phyloP scores from a whole-genome alignment of 2,329 filamentous ascomycete genomes.

The Claviceps sp. region DNA sequence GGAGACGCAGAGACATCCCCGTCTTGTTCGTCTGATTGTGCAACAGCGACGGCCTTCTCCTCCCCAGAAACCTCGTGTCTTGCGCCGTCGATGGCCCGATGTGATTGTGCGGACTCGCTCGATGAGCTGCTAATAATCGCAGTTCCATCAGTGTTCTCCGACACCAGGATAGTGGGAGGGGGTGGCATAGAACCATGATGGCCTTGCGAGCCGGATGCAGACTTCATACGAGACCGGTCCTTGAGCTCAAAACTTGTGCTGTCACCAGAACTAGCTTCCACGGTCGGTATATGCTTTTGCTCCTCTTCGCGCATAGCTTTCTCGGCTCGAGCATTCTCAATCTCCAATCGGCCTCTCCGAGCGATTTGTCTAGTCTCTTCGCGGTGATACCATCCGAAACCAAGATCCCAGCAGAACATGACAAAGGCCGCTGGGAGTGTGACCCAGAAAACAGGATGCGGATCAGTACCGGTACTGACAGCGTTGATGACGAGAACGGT shows the following conservation, averaged over 20 bases:
- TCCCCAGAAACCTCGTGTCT: background rate
- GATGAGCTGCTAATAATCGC: constrained; percentile 4
- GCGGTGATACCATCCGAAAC: constrained; percentile 48
- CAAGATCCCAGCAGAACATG: constrained; percentile 56
- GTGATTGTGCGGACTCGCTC: constrained; percentile 1
- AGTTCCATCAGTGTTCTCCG: constrained; percentile 7
- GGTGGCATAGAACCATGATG: background rate
- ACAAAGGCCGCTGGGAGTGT: constrained; percentile 55
- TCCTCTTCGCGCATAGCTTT: constrained; percentile 6
- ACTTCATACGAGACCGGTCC: background rate
- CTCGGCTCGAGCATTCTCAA: constrained; percentile 9
- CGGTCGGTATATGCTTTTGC: constrained; percentile 1
- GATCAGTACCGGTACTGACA: constrained; percentile 31
- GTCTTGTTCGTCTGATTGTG: background rate
- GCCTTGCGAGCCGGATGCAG: background rate
- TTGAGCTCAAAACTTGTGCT: constrained; percentile 1
- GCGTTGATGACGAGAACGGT: constrained; percentile 55
- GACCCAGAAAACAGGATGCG: constrained; percentile 51
- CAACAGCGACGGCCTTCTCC: background rate
- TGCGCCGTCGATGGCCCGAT: background rate
- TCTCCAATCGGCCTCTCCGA: constrained; percentile 31
- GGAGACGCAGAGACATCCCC: background rate
- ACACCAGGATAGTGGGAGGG: constrained; percentile 9
- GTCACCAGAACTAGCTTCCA: background rate
- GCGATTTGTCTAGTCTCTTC: constrained; percentile 51